phyloP scores from a whole-genome alignment of 129 eudicot species.

The sunflower (Helianthus annuus) region DNA sequence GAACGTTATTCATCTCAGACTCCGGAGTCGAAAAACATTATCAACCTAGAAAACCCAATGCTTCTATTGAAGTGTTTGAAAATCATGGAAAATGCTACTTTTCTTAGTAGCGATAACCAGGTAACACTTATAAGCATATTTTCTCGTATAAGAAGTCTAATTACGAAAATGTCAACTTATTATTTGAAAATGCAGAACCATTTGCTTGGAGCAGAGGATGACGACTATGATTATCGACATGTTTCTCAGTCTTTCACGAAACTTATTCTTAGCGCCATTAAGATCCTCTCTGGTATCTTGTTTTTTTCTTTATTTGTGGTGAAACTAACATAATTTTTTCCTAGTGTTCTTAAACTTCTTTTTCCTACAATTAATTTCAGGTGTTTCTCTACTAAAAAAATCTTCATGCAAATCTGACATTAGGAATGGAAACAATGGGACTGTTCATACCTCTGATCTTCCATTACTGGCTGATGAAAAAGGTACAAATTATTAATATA shows the following conservation, averaged over 20 bases:
- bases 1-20: constrained; percentile 38
- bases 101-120: constrained; percentile 88
- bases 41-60: constrained; percentile 57
- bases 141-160: constrained; percentile 3
- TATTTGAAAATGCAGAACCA: constrained; percentile 51
- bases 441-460: constrained; percentile 7
- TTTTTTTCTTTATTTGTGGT: not conserved
- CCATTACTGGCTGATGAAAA: constrained; percentile 29
- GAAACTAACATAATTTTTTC: not conserved
- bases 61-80: constrained; percentile 82
- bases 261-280: constrained; percentile 69
- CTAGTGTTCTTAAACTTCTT: not conserved
- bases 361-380: constrained; percentile 37
- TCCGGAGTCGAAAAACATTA: constrained; percentile 40
- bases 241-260: constrained; percentile 56
- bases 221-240: constrained; percentile 44
- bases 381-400: constrained; percentile 52
- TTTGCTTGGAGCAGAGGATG: constrained; percentile 74
- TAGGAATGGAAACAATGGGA: constrained; percentile 27
- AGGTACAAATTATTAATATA: constrained; percentile 29
- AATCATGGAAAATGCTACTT: constrained; percentile 93
- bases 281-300: constrained; percentile 81
- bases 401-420: constrained; percentile 17
- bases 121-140: constrained; percentile 27
- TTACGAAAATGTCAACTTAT: constrained; percentile 6